phyloP scores from a whole-genome alignment of 345 rosid species.

The Hibiscus trionum region DNA sequence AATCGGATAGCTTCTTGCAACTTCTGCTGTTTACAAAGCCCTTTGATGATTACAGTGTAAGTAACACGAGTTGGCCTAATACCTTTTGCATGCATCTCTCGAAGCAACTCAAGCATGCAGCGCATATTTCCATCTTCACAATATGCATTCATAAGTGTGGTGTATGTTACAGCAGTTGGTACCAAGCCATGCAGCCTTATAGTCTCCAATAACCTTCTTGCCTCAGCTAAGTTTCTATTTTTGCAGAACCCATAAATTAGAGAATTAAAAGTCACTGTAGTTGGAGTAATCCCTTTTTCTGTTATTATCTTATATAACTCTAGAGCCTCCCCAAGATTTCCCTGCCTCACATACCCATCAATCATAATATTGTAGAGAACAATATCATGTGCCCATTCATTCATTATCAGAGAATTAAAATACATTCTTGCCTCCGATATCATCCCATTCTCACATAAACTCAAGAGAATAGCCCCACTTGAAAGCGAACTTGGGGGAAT shows the following conservation, averaged over 20 bases:
- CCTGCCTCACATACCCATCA: constrained; percentile 51
- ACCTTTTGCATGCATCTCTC: constrained; percentile 42
- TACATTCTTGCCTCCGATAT: constrained; percentile 44
- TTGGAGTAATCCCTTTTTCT: constrained; percentile 33
- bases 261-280: constrained; percentile 9
- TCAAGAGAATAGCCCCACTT: constrained; percentile 41
- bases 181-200: constrained; percentile 4
- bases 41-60: constrained; percentile 22
- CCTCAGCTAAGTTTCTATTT: constrained; percentile 5
- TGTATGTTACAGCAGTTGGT: constrained; percentile 17
- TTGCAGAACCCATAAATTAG: constrained; percentile 13
- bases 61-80: constrained; percentile 47
- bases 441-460: constrained; percentile 50
- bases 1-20: constrained; percentile 5
- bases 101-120: constrained; percentile 31
- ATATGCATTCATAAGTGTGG: constrained; percentile 67
- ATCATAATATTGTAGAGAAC: constrained; percentile 62
- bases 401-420: constrained; percentile 40
- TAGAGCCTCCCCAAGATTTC: constrained; percentile 46
- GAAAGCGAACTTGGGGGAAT: constrained; percentile 42
- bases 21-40: constrained; percentile 4
- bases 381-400: constrained; percentile 29
- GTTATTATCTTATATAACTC: constrained; percentile 29
- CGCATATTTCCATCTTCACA: constrained; percentile 39
- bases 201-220: constrained; percentile 2